Evolutionary conservation across 768 basidiomycete genomes (phyloP), one percentile per base, ranked within the genome.

Genomic region (Hericium rajendrae): DNA sequence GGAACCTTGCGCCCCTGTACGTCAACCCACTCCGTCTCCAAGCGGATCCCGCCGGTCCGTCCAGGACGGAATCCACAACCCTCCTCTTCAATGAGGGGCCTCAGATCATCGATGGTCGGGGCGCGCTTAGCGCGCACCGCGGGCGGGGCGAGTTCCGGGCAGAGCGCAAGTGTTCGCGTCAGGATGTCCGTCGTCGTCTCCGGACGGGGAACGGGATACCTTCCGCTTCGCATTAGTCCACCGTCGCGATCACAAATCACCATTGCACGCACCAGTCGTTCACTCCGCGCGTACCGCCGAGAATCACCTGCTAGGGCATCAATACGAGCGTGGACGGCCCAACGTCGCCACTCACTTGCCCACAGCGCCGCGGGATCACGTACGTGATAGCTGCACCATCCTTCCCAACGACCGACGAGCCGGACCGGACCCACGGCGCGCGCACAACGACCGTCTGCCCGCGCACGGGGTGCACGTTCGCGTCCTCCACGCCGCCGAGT

Each of bases 61-160:
- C 70, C 78, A 0, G 88, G 89, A 3, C 88, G 74, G 50, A 91
- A 69, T 2, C 89, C 89, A 62, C 79, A 78, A 6, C 74, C 75
- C 37, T 72, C 70, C 54, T 76, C 76, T 41, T 76, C 59, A 10
- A 76, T 67, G 9, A 75, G 57, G 4, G 71, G 57, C 32, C 70
- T 68, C 6, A 77, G 53, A 59, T 78, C 76, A 8, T 72, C 73
- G 16, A 72, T 56, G 0, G 73, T 75, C 2, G 70, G 69, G 4
- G 57, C 59, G 32, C 66, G 62, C 48, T 63, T 20, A 4, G 59
- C 57, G 6, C 66, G 67, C 13, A 68, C 59, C 3, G 58, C 59
- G 0, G 69, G 66, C 16, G 70, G 68, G 0, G 66, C 69, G 24
- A 72, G 62, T 53, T 72, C 68, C 2, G 72, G 69, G 54, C 64